Conservation (phyloP, 2,329 filamentous ascomycete species). For the Colletotrichum eremochloae region DNA sequence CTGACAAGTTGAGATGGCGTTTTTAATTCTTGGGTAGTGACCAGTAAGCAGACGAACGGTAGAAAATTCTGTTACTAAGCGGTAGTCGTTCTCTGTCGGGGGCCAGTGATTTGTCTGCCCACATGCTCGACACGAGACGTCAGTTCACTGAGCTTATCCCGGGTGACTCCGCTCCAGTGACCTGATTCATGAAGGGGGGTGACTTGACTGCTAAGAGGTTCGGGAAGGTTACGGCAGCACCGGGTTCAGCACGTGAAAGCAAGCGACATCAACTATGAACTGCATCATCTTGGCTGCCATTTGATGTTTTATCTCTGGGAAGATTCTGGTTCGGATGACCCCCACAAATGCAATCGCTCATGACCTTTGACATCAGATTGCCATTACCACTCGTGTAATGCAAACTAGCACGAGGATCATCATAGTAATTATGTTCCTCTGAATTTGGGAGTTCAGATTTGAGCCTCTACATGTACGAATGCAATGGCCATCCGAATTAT, state of each 20-base stretch:
- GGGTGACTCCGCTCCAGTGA: background rate
- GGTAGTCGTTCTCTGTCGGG: background rate
- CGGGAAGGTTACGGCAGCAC: background rate
- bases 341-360: background rate
- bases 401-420: background rate
- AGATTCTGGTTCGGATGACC: background rate
- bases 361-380: background rate
- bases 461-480: background rate
- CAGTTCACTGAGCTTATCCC: background rate
- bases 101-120: background rate
- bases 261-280: background rate
- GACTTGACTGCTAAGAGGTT: too few species aligned
- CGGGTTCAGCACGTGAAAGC: background rate
- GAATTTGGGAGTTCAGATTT: background rate
- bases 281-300: background rate
- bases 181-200: rapidly evolving
- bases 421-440: too few species aligned
- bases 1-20: background rate
- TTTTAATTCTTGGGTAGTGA: too few species aligned
- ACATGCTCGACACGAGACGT: constrained; percentile 13
- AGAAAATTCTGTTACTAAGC: background rate
- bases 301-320: background rate
- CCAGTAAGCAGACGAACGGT: background rate
- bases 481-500: too few species aligned
- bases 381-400: rapidly evolving